phyloP scores from a whole-genome alignment of 129 eudicot species.

The Gnaphalium uliginosum region DNA sequence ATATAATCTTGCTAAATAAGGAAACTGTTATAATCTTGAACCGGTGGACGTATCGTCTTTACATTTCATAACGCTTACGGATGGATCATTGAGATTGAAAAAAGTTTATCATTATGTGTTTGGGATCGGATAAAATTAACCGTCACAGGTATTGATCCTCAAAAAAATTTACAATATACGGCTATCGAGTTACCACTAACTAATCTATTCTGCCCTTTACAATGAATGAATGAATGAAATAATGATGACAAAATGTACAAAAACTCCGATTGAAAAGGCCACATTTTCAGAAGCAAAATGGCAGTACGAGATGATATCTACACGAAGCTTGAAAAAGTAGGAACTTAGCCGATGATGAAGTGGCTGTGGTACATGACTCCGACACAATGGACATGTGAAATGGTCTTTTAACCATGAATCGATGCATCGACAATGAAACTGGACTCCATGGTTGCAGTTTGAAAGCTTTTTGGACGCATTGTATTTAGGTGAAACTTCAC shows the following conservation, averaged over 20 bases:
- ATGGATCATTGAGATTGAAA: too few relatives aligned
- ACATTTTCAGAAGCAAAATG: not conserved
- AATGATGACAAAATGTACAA: not conserved
- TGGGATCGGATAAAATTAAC: too few relatives aligned
- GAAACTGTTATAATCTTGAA: too few relatives aligned
- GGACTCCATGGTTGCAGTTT: slow-evolving; percentile 9
- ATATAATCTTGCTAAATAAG: too few relatives aligned
- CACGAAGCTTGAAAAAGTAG: not conserved
- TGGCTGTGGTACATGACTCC: not conserved
- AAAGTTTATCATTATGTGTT: too few relatives aligned
- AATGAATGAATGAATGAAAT: too few relatives aligned
- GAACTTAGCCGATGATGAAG: not conserved
- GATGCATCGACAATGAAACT: slow-evolving; percentile 19
- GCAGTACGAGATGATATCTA: not conserved
- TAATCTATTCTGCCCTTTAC: too few relatives aligned
- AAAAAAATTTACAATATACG: too few relatives aligned
- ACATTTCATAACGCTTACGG: too few relatives aligned
- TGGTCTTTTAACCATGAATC: slow-evolving; percentile 13
- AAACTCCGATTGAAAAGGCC: not conserved
- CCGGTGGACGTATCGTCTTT: too few relatives aligned
- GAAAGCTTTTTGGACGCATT: slow-evolving; percentile 4
- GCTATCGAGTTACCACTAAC: too few relatives aligned
- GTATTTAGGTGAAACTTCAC: slow-evolving; percentile 11
- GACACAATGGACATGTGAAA: slow-evolving; percentile 23
- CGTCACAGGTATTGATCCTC: too few relatives aligned